Conservation (phyloP, 768 basidiomycete genomes). For the Calvatia gigantea region DNA sequence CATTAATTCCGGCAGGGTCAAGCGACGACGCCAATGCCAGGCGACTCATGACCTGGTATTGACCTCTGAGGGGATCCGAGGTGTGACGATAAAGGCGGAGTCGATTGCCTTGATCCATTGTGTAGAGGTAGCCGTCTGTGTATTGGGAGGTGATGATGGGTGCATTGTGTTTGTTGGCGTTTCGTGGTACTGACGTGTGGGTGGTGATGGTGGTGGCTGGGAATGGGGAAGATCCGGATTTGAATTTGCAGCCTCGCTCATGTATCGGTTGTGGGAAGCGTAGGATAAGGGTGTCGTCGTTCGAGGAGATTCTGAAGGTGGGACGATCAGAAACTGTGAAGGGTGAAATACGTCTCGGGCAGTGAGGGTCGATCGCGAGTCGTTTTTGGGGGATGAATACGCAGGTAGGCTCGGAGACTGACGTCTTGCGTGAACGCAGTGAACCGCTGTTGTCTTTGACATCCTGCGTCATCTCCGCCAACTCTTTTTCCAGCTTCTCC, state of each 20-base stretch:
- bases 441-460: background rate
- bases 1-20: background rate
- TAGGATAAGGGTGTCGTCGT: background rate
- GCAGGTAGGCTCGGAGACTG: too few species aligned
- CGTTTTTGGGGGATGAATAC: background rate
- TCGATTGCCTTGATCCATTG: background rate
- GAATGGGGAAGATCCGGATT: too few species aligned
- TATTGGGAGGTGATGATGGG: background rate
- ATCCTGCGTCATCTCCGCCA: background rate
- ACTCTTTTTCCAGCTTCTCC: background rate
- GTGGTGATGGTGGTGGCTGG: background rate
- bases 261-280: background rate
- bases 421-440: background rate
- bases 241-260: background rate
- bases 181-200: background rate
- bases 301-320: background rate
- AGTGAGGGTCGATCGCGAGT: background rate
- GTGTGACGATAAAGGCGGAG: background rate
- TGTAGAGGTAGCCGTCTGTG: background rate
- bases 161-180: background rate
- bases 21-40: background rate
- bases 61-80: background rate
- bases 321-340: background rate
- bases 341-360: background rate
- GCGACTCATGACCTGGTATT: constrained; percentile 1